phyloP scores from a whole-genome alignment of 1,139 yeast species.

The Cylindricascospora bacillispora region DNA sequence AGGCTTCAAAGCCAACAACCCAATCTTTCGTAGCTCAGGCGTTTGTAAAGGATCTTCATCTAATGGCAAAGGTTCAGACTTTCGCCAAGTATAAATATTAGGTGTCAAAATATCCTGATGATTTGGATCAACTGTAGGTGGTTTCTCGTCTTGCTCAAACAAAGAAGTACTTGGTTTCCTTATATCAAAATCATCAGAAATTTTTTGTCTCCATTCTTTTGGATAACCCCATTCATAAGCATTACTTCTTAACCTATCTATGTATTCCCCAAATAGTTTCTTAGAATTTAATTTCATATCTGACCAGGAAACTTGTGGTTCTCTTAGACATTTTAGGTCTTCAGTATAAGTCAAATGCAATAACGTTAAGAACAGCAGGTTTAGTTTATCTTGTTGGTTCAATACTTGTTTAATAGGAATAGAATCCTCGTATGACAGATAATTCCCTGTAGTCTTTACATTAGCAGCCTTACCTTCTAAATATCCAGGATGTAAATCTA shows the following conservation, averaged over 20 bases:
- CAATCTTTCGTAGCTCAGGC: constrained; percentile 32
- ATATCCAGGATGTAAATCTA: constrained; percentile 28
- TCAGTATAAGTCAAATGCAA: constrained; percentile 17
- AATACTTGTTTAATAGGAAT: constrained; percentile 19
- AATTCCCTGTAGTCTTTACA: constrained; percentile 5
- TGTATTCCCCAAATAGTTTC: constrained; percentile 25
- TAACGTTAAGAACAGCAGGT: constrained; percentile 18
- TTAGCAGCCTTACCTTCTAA: constrained; percentile 7
- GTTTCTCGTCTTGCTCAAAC: constrained; percentile 15
- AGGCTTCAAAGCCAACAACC: constrained; percentile 36
- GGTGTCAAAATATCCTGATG: constrained; percentile 29
- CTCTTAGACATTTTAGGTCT: constrained; percentile 21
- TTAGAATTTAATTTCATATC: constrained; percentile 11
- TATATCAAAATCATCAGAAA: constrained; percentile 3
- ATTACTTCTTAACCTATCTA: constrained; percentile 31
- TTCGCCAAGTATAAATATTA: constrained; percentile 16
- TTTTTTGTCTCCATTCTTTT: constrained; percentile 31
- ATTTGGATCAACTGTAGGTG: constrained; percentile 29
- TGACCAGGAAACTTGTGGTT: constrained; percentile 11
- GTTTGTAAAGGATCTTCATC: constrained; percentile 24
- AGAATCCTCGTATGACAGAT: constrained; percentile 12
- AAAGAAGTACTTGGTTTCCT: constrained; percentile 12
- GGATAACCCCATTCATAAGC: constrained; percentile 31
- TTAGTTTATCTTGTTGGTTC: constrained; percentile 21
- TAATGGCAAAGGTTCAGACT: constrained; percentile 11